Base-by-base conservation (phyloP, 495 filamentous ascomycete species). In the Penicillium bialowiezense region DNA sequence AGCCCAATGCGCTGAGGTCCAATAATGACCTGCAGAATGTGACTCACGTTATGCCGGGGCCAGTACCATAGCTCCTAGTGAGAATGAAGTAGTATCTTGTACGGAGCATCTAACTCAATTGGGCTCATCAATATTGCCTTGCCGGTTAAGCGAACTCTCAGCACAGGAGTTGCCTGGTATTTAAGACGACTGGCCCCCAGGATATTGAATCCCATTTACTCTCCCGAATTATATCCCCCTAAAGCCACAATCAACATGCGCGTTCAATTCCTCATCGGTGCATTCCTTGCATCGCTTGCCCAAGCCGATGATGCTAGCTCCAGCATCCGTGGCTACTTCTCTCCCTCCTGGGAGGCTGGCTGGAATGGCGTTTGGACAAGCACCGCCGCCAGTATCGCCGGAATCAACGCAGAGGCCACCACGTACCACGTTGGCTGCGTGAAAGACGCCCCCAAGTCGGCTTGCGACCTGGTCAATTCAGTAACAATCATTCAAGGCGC, bases 351-450 rank as follows among this genome's bases (percentile, higher is more conserved):
- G 47, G 29, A 41, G 12, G 37, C 15, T 0, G 20, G 3, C 2
- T 7, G 47, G 5, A 23, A 36, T 10, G 53, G 49, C 35, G 44
- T 28, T 10, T 48, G 39, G 43, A 46, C 38, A 36, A 61, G 54
- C 38, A 48, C 37, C 1, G 58, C 51, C n/a, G 58, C 58, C 51
- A 61, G 58, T 14, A 5, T 58, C 9, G 55, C 41, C 12, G 34
- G 13, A 12, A 40, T 58, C 38, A 58, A 61, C 6, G 17, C 51
- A 15, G 13, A 40, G 1, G 44, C 48, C n/a, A 34, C 58, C 7
- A 61, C 55, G n/a, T 61, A 61, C 48, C 55, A 58, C 15, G 48
- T 61, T 19, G 44, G 48, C 31, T 61, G 58, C 32, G 8, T 48
- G 5, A 42, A 48, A 13, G 50, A 41, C 31, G 58, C 55, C 17